Conservation (phyloP, 257 asterid genomes). For the Linaria vulgaris region DNA sequence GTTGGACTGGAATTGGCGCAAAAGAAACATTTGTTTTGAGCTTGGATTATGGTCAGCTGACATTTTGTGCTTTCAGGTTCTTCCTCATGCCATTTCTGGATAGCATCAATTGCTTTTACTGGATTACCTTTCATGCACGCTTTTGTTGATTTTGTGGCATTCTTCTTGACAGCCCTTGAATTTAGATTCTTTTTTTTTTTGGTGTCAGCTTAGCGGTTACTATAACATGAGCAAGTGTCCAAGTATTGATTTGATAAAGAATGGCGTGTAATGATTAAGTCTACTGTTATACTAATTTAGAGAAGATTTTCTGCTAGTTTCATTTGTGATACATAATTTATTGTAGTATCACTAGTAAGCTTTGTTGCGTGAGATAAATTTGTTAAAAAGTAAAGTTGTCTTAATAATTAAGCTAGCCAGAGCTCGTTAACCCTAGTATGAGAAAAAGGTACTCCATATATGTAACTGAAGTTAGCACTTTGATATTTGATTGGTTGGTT, state of each 20-base stretch:
- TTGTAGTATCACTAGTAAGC: neutral
- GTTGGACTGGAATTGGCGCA: slow-evolving; percentile 93
- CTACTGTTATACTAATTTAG: neutral
- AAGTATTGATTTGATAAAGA: slow-evolving; percentile 1
- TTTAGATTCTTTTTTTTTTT: neutral
- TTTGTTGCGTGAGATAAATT: neutral
- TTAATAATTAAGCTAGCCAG: neutral
- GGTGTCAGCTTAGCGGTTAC: neutral
- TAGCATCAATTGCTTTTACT: neutral
- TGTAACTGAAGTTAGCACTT: neutral
- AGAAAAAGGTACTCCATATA: neutral
- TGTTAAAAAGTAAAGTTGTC: neutral
- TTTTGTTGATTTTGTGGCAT: slow-evolving; percentile 3
- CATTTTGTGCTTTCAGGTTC: slow-evolving; percentile 90
- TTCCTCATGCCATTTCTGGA: slow-evolving; percentile 16
- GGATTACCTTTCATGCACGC: neutral
- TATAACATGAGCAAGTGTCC: neutral
- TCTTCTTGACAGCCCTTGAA: neutral
- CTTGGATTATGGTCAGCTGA: slow-evolving; percentile 99
- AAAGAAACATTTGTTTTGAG: slow-evolving; percentile 73
- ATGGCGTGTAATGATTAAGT: neutral
- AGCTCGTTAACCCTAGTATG: neutral
- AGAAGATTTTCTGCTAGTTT: neutral
- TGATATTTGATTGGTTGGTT: neutral
- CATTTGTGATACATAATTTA: neutral